Conservation (phyloP, 331 rosid genomes). For the Quercus tomentella region DNA sequence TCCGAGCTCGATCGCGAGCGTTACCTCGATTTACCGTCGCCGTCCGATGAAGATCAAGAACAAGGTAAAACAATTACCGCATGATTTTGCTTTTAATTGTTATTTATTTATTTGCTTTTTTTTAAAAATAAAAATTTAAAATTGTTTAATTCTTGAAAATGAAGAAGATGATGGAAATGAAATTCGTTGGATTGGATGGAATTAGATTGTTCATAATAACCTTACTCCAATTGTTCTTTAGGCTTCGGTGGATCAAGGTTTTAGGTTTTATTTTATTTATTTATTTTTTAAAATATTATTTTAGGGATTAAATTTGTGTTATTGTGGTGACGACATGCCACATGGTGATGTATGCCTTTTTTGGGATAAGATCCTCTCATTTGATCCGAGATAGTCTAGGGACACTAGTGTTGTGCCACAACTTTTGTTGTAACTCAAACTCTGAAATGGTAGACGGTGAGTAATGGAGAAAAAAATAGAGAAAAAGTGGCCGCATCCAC, state of each 20-base stretch:
- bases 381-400: too few species aligned
- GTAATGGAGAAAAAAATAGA: too few species aligned
- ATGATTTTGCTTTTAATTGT: neutral
- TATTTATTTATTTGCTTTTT: neutral
- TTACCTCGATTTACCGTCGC: conserved; percentile 68
- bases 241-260: neutral
- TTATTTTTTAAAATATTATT: neutral
- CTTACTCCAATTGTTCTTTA: neutral
- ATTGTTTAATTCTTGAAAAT: neutral
- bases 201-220: neutral
- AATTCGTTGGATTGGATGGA: neutral
- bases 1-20: conserved; percentile 58
- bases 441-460: too few species aligned
- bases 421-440: too few species aligned
- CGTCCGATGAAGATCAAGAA: conserved; percentile 32
- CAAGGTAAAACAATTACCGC: conserved; percentile 37
- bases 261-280: neutral
- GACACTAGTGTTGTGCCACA: too few species aligned
- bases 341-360: neutral
- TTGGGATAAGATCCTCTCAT: neutral
- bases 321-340: neutral
- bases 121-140: too few species aligned
- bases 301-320: neutral
- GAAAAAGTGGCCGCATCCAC: too few species aligned
- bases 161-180: neutral